Percentiles rank a stretch among this genome's conserved stretches.
phyloP scores from a whole-genome alignment of 768 basidiomycete genomes.

The Rhizopogon vulgaris region DNA sequence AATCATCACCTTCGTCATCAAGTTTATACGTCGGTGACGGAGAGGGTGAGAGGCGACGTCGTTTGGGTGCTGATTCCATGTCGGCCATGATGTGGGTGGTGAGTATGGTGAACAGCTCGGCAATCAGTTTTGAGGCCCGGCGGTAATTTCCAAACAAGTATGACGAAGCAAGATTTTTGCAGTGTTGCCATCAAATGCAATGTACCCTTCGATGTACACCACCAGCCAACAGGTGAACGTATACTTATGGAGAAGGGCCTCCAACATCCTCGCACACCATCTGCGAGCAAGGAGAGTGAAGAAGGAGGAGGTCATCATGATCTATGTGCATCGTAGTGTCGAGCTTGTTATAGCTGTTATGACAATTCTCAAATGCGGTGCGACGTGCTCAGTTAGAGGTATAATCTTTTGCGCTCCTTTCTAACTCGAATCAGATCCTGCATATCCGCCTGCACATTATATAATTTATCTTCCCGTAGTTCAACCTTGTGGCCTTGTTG shows the following conservation, averaged over 20 bases:
- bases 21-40: slow-evolving; percentile 54
- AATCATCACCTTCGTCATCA: slow-evolving; percentile 59
- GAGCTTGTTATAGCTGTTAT: slow-evolving; percentile 96
- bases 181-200: too few species aligned
- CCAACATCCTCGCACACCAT: slow-evolving; percentile 87
- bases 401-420: slow-evolving; percentile 15
- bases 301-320: slow-evolving; percentile 97
- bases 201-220: too few species aligned
- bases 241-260: slow-evolving; percentile 72
- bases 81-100: neutral
- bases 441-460: too few species aligned
- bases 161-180: too few species aligned
- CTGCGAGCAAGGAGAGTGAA: slow-evolving; percentile 80
- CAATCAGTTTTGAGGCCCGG: too few species aligned
- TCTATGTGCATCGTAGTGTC: slow-evolving; percentile 93
- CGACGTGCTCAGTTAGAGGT: slow-evolving; percentile 97
- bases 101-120: too few species aligned
- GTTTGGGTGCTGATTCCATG: slow-evolving; percentile 34
- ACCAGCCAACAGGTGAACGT: slow-evolving; percentile 52
- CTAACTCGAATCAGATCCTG: slow-evolving; percentile 64
- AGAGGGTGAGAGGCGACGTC: slow-evolving; percentile 47
- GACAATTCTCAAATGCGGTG: slow-evolving; percentile 93
- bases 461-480: slow-evolving; percentile 91
- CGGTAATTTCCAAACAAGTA: too few species aligned
- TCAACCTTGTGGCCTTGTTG: slow-evolving; percentile 82